Percentiles rank a stretch among this genome's conserved stretches.
These are phyloP conservation scores for Dendrothele bispora DNA, from an alignment of 768 basidiomycete species.

Conservation along the genomic window DNA sequence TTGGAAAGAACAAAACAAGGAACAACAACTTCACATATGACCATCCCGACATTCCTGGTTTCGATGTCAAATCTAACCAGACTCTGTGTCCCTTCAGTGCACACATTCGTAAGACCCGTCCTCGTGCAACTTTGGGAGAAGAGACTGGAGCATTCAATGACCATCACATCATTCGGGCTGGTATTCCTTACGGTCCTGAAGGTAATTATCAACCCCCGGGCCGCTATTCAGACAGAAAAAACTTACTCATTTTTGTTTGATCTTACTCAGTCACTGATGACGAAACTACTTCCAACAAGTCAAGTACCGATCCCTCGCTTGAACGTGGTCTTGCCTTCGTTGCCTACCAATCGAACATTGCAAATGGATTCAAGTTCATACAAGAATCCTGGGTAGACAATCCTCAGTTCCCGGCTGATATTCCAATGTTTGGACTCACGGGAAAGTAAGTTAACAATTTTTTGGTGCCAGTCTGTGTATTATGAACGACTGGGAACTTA, in stretches of 20 bases:
- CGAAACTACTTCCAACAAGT: conserved; percentile 1
- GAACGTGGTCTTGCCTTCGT: conserved; percentile 12
- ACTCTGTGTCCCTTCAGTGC: conserved; percentile 30
- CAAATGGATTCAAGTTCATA: conserved; percentile 14
- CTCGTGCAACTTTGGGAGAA: conserved; percentile 22
- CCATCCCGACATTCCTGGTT: too few relatives aligned
- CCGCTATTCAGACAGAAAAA: not conserved
- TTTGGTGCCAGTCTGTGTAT: too few relatives aligned
- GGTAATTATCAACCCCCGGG: conserved; percentile 1
- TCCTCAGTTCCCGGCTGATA: too few relatives aligned
- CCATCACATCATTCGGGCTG: conserved; percentile 9
- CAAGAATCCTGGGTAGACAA: conserved; percentile 16
- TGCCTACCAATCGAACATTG: conserved; percentile 15
- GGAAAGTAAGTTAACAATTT: too few relatives aligned
- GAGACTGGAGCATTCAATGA: not conserved
- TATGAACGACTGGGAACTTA: too few relatives aligned
- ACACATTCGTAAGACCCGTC: conserved; percentile 29
- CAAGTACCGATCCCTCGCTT: not conserved
- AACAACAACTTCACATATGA: conserved; percentile 35
- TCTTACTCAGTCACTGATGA: conserved; percentile 4
- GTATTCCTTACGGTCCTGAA: conserved; percentile 12
- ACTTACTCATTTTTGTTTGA: too few relatives aligned
- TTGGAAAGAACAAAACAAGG: conserved; percentile 15
- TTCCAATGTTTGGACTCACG: too few relatives aligned
- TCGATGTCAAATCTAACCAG: conserved; percentile 18